Conservation (phyloP, 1,284 basidiomycete genomes). For the Trichosporon sp. region DNA sequence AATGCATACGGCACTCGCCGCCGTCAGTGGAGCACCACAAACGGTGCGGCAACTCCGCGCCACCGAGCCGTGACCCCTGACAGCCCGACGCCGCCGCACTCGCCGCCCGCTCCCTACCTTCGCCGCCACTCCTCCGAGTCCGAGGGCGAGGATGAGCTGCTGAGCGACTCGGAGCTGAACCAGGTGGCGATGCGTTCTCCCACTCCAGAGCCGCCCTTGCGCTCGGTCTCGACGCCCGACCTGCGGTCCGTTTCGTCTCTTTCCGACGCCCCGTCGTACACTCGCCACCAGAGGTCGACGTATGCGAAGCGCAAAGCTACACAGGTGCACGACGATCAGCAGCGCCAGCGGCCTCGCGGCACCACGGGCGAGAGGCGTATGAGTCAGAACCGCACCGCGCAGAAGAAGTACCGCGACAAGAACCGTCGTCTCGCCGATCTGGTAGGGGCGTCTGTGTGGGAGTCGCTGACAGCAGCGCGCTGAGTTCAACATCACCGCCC, state of each 20-base stretch:
- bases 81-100: not conserved
- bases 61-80: not conserved
- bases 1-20: not conserved
- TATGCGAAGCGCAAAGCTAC: not conserved
- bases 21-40: not conserved
- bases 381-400: conserved; percentile 16
- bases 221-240: not conserved
- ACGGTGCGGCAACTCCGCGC: not conserved
- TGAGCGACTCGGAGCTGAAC: not conserved
- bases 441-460: not conserved
- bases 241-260: not conserved
- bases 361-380: conserved; percentile 13
- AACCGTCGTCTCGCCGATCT: conserved; percentile 5
- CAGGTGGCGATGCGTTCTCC: not conserved
- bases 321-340: not conserved
- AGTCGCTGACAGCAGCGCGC: conserved; percentile 6
- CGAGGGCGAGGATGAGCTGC: not conserved
- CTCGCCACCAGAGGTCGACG: not conserved
- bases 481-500: conserved; percentile 7
- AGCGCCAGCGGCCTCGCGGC: not conserved
- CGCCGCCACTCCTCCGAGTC: not conserved
- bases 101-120: not conserved
- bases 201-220: not conserved
- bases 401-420: conserved; percentile 19
- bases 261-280: not conserved